A percentile compares a stretch with the other conserved stretches of the same genome.
Evolutionary conservation across 75 land plant species (phyloP).

Genomic region (Cunninghamia lanceolata): DNA sequence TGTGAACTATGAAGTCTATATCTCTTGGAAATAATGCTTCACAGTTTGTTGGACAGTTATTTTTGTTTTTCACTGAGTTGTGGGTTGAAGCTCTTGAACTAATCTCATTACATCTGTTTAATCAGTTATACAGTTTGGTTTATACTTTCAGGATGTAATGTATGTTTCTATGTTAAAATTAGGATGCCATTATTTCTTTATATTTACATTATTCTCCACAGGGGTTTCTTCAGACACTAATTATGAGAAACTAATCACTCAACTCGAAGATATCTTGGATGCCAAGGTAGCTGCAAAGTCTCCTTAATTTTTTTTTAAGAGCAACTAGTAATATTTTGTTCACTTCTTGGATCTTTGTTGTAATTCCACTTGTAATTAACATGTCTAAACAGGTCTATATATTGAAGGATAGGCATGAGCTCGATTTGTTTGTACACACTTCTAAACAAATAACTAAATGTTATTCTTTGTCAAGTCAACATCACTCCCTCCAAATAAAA

Average conservation of each 20-base stretch:
- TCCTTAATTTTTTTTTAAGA: background rate
- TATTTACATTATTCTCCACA: background rate
- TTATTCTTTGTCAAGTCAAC: slow-evolving; percentile 18
- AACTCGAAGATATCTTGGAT: slow-evolving; percentile 57
- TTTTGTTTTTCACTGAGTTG: no score
- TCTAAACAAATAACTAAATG: slow-evolving; percentile 35
- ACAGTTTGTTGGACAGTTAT: no score
- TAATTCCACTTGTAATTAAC: background rate
- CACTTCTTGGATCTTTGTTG: background rate
- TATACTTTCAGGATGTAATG: no score
- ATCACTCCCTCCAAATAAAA: slow-evolving; percentile 27
- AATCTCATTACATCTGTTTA: no score
- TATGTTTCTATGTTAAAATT: no score
- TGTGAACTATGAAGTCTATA: no score
- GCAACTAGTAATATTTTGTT: background rate
- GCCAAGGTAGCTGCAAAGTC: slow-evolving; percentile 27
- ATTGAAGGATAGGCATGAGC: slow-evolving; percentile 52
- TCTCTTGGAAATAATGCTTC: no score
- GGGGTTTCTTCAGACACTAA: slow-evolving; percentile 50
- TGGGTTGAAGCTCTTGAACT: no score
- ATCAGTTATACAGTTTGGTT: background rate
- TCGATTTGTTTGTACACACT: slow-evolving; percentile 62
- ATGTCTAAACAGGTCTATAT: slow-evolving; percentile 28
- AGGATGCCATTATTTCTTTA: background rate
- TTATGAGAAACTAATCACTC: slow-evolving; percentile 49